A percentile compares a stretch with the other conserved stretches of the same genome.
phyloP scores from a whole-genome alignment of 345 rosid species.

The Arabis hirsuta region DNA sequence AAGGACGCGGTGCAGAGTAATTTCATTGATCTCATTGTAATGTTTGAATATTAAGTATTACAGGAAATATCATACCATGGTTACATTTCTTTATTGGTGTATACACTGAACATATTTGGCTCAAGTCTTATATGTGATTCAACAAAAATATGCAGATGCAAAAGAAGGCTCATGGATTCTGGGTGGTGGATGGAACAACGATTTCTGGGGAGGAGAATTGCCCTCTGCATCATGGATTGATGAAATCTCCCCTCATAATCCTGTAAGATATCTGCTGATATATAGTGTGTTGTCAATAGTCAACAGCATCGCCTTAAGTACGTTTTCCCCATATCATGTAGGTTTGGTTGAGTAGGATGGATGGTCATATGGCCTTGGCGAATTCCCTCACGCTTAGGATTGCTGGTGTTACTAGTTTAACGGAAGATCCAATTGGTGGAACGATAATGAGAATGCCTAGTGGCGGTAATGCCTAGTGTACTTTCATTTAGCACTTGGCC shows the following conservation, averaged over 20 bases:
- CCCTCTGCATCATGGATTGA: conserved; percentile 87
- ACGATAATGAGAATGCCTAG: conserved; percentile 55
- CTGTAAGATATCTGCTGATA: conserved; percentile 51
- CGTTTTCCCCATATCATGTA: conserved; percentile 27
- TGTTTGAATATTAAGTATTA: conserved; percentile 7
- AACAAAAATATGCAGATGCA: conserved; percentile 47
- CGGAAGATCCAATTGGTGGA: conserved; percentile 79
- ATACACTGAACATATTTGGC: neutral
- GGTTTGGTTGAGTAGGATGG: conserved; percentile 91
- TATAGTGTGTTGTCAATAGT: conserved; percentile 5
- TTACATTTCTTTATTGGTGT: conserved; percentile 10
- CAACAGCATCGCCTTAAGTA: neutral
- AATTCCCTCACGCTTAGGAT: conserved; percentile 73
- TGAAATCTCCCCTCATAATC: conserved; percentile 70
- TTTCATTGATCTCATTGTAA: conserved; percentile 24
- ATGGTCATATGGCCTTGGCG: conserved; percentile 94
- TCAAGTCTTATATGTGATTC: neutral
- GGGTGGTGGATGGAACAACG: conserved; percentile 99
- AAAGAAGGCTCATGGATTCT: conserved; percentile 76
- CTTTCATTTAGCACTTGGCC: neutral
- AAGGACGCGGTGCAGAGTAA: conserved; percentile 76
- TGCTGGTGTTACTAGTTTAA: conserved; percentile 62
- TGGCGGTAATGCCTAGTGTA: conserved; percentile 58
- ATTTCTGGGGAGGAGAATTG: conserved; percentile 91
- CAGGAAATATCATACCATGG: neutral